Conservation (phyloP, 768 basidiomycete species). For the Russula abietina region DNA sequence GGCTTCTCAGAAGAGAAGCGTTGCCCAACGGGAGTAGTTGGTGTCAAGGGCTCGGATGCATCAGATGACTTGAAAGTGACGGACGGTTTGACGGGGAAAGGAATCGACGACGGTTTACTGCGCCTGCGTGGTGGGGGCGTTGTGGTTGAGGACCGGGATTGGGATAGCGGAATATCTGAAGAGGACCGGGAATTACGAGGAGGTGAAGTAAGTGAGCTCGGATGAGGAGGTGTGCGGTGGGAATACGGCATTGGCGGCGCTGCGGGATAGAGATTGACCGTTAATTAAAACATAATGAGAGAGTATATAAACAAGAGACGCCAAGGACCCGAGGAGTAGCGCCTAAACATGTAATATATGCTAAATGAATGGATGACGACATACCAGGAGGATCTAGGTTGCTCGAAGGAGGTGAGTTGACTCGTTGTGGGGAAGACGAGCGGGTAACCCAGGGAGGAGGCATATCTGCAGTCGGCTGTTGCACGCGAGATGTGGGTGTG, state of each 20-base stretch:
- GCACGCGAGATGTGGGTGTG: conserved; percentile 1
- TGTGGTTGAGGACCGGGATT: conserved; percentile 17
- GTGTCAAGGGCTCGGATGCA: conserved; percentile 28
- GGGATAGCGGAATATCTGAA: conserved; percentile 20
- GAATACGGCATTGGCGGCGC: conserved; percentile 17
- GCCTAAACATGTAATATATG: conserved; percentile 3
- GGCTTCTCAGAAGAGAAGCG: conserved; percentile 52
- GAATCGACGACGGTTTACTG: conserved; percentile 21
- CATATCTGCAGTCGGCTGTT: conserved; percentile 5
- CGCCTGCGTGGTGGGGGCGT: conserved; percentile 6
- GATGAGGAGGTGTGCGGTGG: neutral
- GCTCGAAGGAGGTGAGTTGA: conserved; percentile 33
- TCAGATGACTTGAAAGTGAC: conserved; percentile 21
- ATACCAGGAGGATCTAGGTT: conserved; percentile 21
- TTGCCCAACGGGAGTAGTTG: conserved; percentile 17
- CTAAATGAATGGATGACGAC: conserved; percentile 23
- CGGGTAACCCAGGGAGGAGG: neutral
- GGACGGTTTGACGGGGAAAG: conserved; percentile 27
- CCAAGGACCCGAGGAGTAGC: neutral
- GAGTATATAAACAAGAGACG: neutral
- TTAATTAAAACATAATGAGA: conserved; percentile 9
- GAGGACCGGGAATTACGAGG: conserved; percentile 1
- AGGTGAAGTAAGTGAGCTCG: neutral
- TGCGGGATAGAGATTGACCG: neutral
- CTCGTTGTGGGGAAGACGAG: conserved; percentile 22